These are phyloP conservation scores for Zygosaccharomyces pseudorouxii DNA, from an alignment of 805 yeast genomes.

Conservation along the genomic window DNA sequence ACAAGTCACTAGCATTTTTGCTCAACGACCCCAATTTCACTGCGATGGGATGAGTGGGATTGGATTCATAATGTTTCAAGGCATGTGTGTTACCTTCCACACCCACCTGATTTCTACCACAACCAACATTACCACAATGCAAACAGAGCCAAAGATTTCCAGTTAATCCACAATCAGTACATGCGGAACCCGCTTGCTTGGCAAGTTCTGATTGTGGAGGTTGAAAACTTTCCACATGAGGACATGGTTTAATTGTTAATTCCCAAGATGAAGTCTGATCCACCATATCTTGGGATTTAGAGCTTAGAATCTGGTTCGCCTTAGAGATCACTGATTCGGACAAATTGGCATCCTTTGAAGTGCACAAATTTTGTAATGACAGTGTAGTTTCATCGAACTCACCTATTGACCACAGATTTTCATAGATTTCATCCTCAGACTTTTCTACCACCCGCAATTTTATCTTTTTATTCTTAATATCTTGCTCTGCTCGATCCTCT, in stretches of 20 bases:
- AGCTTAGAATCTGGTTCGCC: slow-evolving; percentile 23
- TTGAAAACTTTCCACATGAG: slow-evolving; percentile 63
- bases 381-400: slow-evolving; percentile 3
- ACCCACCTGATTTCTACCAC: slow-evolving; percentile 94
- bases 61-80: slow-evolving; percentile 54
- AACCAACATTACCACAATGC: slow-evolving; percentile 85
- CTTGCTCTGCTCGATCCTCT: slow-evolving; percentile 28
- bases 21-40: slow-evolving; percentile 88
- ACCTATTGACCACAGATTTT: slow-evolving; percentile 27
- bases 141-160: slow-evolving; percentile 92
- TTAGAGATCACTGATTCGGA: slow-evolving; percentile 10
- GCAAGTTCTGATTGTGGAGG: slow-evolving; percentile 13
- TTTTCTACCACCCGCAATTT: slow-evolving; percentile 32
- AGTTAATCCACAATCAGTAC: slow-evolving; percentile 56
- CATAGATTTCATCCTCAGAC: slow-evolving; percentile 31
- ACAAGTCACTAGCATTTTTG: slow-evolving; percentile 68
- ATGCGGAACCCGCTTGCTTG: slow-evolving; percentile 39
- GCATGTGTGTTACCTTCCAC: slow-evolving; percentile 95
- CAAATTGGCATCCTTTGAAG: slow-evolving; percentile 3
- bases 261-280: slow-evolving; percentile 89
- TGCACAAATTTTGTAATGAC: neutral
- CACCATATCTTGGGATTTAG: slow-evolving; percentile 28
- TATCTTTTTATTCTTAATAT: slow-evolving; percentile 29
- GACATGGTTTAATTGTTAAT: slow-evolving; percentile 75
- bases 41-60: slow-evolving; percentile 68